phyloP scores from a whole-genome alignment of 2,329 filamentous ascomycete genomes.

The Arthrobotrys pseudoclavata region DNA sequence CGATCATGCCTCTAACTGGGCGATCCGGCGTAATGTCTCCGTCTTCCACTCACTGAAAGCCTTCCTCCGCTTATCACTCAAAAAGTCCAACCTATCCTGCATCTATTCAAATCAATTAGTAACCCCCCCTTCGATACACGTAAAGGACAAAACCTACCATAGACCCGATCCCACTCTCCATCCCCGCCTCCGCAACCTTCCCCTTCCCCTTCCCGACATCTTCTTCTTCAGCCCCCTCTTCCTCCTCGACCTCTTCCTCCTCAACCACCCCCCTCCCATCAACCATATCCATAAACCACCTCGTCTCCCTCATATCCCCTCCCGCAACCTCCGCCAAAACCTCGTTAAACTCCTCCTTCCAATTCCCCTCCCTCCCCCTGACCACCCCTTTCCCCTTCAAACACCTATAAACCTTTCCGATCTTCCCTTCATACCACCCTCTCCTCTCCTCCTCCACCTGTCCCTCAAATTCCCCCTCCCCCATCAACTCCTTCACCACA shows the following conservation, averaged over 20 bases:
- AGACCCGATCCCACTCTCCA: constrained; percentile 56
- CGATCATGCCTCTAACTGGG: constrained; percentile 66
- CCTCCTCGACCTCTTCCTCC: constrained; percentile 40
- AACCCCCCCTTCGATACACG: neutral
- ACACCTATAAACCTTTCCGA: constrained; percentile 57
- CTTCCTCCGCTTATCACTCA: constrained; percentile 74
- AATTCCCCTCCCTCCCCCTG: constrained; percentile 50
- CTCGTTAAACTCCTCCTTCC: constrained; percentile 57
- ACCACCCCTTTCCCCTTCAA: constrained; percentile 61
- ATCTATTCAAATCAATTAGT: constrained; percentile 65
- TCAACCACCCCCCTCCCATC: constrained; percentile 46
- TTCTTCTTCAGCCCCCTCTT: constrained; percentile 44
- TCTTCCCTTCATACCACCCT: constrained; percentile 58
- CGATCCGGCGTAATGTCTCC: constrained; percentile 72
- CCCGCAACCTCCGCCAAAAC: constrained; percentile 61
- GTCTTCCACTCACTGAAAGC: constrained; percentile 77
- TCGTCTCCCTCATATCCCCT: constrained; percentile 60
- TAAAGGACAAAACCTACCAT: constrained; percentile 33
- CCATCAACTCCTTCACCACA: constrained; percentile 61
- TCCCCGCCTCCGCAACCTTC: constrained; percentile 27
- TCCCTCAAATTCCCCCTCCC: constrained; percentile 27
- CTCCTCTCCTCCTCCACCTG: constrained; percentile 6
- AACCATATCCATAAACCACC: constrained; percentile 61
- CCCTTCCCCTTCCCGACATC: constrained; percentile 32
- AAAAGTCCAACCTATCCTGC: constrained; percentile 79